These are phyloP conservation scores for Saprolegnia diclina DNA, from an alignment of 352 stramenopile genomes.

Conservation along the genomic window DNA sequence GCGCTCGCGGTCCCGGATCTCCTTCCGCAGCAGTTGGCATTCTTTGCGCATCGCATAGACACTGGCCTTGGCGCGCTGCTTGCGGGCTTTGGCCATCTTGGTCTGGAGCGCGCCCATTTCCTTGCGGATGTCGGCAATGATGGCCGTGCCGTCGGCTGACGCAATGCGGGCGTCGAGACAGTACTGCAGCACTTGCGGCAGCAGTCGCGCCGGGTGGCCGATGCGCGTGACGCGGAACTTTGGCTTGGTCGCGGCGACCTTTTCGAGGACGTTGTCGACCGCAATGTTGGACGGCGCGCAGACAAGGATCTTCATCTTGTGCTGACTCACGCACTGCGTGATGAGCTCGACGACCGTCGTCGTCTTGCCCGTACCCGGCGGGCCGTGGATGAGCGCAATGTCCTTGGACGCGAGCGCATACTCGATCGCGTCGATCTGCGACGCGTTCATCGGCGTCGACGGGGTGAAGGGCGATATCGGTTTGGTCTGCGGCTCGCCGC, in stretches of 20 bases:
- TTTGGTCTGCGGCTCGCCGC: conserved; percentile 43
- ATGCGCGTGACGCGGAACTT: conserved; percentile 64
- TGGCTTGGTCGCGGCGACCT: conserved; percentile 53
- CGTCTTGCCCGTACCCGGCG: conserved; percentile 94
- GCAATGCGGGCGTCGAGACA: conserved; percentile 93
- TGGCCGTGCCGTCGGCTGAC: conserved; percentile 89
- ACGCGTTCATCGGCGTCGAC: conserved; percentile 46
- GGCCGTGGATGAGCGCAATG: conserved; percentile 89
- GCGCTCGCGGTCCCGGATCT: conserved; percentile 90
- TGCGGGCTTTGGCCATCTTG: conserved; percentile 37
- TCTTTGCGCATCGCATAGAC: conserved; percentile 56
- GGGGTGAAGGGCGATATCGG: conserved; percentile 38
- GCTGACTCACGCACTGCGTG: conserved; percentile 81
- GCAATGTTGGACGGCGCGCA: conserved; percentile 97
- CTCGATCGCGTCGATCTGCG: conserved; percentile 67
- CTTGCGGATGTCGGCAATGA: conserved; percentile 92
- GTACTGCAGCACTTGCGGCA: conserved; percentile 86
- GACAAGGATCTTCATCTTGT: conserved; percentile 90
- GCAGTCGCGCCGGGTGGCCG: conserved; percentile 93
- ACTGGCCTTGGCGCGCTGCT: conserved; percentile 48
- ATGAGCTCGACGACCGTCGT: conserved; percentile 97
- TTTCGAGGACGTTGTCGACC: conserved; percentile 97
- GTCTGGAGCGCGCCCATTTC: conserved; percentile 77
- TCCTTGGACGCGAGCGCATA: conserved; percentile 83
- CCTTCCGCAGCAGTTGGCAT: conserved; percentile 90